Evolutionary conservation across 177 flowering plant species (phyloP), one percentile per base, ranked within the genome.

Genomic region (Tripterygium wilfordii): DNA sequence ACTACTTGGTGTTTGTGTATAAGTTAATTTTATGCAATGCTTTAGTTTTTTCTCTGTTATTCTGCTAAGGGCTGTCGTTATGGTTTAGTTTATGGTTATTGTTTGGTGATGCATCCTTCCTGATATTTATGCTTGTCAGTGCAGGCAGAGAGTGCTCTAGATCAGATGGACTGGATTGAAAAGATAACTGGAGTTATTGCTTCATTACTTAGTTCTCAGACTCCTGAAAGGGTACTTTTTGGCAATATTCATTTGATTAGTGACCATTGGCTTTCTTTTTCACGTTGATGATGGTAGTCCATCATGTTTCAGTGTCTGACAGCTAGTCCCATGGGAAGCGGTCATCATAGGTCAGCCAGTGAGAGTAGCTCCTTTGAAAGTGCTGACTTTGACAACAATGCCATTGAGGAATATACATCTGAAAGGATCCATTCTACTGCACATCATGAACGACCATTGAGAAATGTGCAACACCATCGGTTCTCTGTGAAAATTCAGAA

Each of bases 131-230:
- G 55, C 55, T 61, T 58, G 68, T 51, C 45, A 54, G 55, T 65
- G 69, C 80, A 89, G 99, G 99, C 97, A 66, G 99, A 89, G 63
- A 94, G 83, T 71, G 86, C 87, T 38, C 59, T 76, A 48, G 99
- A 94, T 58, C 97, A 87, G 66, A 87, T 82, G 95, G 99, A 94
- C 62, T 94, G 99, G 99, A 79, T 94, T 60, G 97, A 94, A 53
- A 94, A 94, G 74, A 94, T 94, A 70, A 90, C 90, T 8, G 97
- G 97, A 51, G 99, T 94, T 38, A 94, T 90, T 72, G 85, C 97
- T 49, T 87, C 96, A 33, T 65, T 94, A 47, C 77, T 94, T 58
- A 89, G 80, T 71, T 84, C 91, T 38, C 99, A 94, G 55, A 41
- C 76, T 63, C 87, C 91, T 60, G 96, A 87, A 51, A 75, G 77